phyloP scores from a whole-genome alignment of 2,329 filamentous ascomycete genomes.

The Trichoderma sp. region DNA sequence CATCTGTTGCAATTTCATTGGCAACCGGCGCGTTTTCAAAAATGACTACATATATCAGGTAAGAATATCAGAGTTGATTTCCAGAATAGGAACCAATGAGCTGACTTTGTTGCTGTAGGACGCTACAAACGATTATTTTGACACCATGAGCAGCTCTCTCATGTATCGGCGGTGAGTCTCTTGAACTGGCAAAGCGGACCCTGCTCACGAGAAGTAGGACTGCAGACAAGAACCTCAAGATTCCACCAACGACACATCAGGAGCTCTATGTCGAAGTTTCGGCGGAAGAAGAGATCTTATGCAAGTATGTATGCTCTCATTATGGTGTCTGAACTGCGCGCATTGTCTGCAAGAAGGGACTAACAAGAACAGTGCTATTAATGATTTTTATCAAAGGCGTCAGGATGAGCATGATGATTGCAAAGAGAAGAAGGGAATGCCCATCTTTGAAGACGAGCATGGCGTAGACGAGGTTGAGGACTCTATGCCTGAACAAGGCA shows the following conservation, averaged over 20 bases:
- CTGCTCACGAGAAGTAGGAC: background rate
- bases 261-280: conserved; percentile 37
- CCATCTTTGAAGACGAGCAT: background rate
- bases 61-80: background rate
- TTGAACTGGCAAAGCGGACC: conserved; percentile 29
- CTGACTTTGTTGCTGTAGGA: conserved; percentile 22
- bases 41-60: conserved; percentile 32
- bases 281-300: conserved; percentile 35
- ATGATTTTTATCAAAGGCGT: background rate
- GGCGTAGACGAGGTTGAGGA: background rate
- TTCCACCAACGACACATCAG: conserved; percentile 30
- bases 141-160: conserved; percentile 30
- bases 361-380: conserved; percentile 2
- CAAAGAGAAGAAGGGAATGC: conserved; percentile 31
- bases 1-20: conserved; percentile 33
- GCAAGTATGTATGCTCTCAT: conserved; percentile 31
- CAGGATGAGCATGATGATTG: background rate
- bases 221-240: conserved; percentile 33
- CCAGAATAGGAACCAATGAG: background rate
- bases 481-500: background rate
- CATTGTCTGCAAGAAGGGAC: background rate
- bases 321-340: background rate
- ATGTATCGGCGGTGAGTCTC: conserved; percentile 37
- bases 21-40: conserved; percentile 27
- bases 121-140: conserved; percentile 30